Conservation (phyloP, 1,284 basidiomycete species). For the Athelia psychrophila region DNA sequence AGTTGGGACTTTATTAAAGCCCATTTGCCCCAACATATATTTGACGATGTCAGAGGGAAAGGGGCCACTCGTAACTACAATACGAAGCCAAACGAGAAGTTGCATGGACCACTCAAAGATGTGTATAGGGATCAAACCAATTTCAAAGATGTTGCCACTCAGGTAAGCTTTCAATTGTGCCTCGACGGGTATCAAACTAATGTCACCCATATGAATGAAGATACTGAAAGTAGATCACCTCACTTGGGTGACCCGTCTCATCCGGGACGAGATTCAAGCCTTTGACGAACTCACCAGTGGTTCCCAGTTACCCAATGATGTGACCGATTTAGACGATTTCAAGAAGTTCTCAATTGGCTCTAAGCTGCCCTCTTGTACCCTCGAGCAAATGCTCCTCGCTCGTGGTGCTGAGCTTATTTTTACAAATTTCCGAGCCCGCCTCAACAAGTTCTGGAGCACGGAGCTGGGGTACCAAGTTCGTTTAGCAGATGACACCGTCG, state of each 20-base stretch:
- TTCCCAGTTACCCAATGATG: neutral
- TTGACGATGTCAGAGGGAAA: conserved; percentile 30
- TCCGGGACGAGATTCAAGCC: conserved; percentile 13
- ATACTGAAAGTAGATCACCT: conserved; percentile 21
- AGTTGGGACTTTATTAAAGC: conserved; percentile 35
- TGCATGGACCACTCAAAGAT: conserved; percentile 26
- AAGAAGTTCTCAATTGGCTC: neutral
- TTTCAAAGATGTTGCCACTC: conserved; percentile 28
- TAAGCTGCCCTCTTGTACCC: too few relatives aligned
- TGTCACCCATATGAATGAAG: conserved; percentile 12
- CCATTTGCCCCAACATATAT: conserved; percentile 27
- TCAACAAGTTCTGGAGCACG: conserved; percentile 16
- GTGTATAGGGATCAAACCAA: conserved; percentile 25
- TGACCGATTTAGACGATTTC: conserved; percentile 1
- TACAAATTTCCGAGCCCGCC: conserved; percentile 14
- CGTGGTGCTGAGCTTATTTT: conserved; percentile 10
- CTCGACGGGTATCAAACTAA: neutral
- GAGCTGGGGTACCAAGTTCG: conserved; percentile 9
- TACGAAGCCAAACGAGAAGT: conserved; percentile 29
- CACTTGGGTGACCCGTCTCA: conserved; percentile 9
- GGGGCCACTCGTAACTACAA: conserved; percentile 28
- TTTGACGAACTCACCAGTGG: conserved; percentile 12
- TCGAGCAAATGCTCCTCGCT: too few relatives aligned
- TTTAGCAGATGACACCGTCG: conserved; percentile 9
- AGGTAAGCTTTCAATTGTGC: conserved; percentile 18